A percentile compares a stretch with the other conserved stretches of the same genome.
phyloP scores from a whole-genome alignment of 2,329 filamentous ascomycete species.

The Cercospora zeae-maydis region DNA sequence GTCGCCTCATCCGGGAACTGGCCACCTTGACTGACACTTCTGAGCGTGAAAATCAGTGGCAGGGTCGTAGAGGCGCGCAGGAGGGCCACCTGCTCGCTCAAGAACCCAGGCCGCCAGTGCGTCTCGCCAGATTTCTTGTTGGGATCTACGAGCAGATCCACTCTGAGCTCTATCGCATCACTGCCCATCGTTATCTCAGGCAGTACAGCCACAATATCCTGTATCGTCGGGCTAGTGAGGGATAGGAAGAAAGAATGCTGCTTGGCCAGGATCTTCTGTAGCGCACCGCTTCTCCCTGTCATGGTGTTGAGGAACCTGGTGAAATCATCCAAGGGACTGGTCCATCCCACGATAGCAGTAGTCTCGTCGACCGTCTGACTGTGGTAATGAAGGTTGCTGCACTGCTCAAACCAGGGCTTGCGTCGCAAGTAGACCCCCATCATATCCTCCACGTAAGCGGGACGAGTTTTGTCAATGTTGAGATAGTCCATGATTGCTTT shows the following conservation, averaged over 20 bases:
- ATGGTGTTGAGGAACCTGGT: constrained; percentile 67
- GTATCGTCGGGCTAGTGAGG: constrained; percentile 74
- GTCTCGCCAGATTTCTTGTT: constrained; percentile 56
- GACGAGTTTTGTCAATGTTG: constrained; percentile 80
- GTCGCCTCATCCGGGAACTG: constrained; percentile 77
- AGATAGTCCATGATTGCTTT: constrained; percentile 85
- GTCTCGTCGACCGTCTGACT: constrained; percentile 61
- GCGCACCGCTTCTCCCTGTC: constrained; percentile 55
- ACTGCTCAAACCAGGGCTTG: constrained; percentile 84
- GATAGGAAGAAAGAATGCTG: constrained; percentile 87
- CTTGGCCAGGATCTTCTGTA: constrained; percentile 61
- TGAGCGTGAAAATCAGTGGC: constrained; percentile 88
- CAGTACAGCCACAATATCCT: constrained; percentile 60
- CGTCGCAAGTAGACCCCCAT: constrained; percentile 84
- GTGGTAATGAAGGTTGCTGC: constrained; percentile 92
- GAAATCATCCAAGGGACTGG: constrained; percentile 57
- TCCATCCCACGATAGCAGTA: constrained; percentile 34
- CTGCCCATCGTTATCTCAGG: constrained; percentile 74
- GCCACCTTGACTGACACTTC: constrained; percentile 81
- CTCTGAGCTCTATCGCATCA: constrained; percentile 90
- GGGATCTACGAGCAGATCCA: constrained; percentile 79
- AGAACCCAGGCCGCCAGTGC: constrained; percentile 60
- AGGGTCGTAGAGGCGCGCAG: constrained; percentile 68
- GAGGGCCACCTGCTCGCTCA: constrained; percentile 76
- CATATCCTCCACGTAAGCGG: constrained; percentile 90